Percentiles rank a stretch among this genome's conserved stretches.
These are phyloP conservation scores for Gymnopilus dilepis DNA, from an alignment of 768 basidiomycete species.

Conservation along the genomic window DNA sequence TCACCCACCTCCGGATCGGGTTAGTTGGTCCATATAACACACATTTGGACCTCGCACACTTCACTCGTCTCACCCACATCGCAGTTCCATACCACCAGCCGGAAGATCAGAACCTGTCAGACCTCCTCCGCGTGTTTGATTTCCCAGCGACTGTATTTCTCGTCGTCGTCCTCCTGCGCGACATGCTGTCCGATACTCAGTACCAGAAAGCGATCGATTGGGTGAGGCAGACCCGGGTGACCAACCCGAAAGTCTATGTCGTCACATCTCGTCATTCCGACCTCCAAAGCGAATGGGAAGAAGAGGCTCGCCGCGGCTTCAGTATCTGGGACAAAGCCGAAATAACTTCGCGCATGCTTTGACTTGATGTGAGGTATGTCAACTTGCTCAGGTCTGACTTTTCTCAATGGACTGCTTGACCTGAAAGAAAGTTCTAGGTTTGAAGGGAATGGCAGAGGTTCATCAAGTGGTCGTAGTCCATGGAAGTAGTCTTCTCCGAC, in stretches of 20 bases:
- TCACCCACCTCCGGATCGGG: conserved; percentile 29
- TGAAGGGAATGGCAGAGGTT: no score
- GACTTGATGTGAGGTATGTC: conserved; percentile 3
- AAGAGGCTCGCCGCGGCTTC: conserved; percentile 30
- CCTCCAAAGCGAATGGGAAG: conserved; percentile 31
- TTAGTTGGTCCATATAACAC: conserved; percentile 19
- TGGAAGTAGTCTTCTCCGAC: neutral
- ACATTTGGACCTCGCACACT: conserved; percentile 21
- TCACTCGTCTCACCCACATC: conserved; percentile 27
- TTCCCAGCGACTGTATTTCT: conserved; percentile 13
- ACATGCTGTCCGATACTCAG: conserved; percentile 12
- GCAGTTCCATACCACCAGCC: conserved; percentile 27
- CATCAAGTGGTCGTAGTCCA: no score
- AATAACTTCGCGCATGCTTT: conserved; percentile 18
- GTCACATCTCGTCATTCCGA: conserved; percentile 14
- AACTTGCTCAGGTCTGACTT: neutral
- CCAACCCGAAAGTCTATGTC: conserved; percentile 13
- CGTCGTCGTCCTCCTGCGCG: conserved; percentile 26
- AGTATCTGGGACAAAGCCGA: conserved; percentile 31
- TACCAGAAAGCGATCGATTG: conserved; percentile 19
- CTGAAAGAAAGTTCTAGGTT: no score
- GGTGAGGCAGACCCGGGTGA: conserved; percentile 17
- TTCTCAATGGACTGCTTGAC: neutral
- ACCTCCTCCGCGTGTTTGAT: conserved; percentile 22
- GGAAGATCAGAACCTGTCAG: conserved; percentile 15